Base-by-base conservation (phyloP, 768 basidiomycete species). In the Termitomyces heimii region DNA sequence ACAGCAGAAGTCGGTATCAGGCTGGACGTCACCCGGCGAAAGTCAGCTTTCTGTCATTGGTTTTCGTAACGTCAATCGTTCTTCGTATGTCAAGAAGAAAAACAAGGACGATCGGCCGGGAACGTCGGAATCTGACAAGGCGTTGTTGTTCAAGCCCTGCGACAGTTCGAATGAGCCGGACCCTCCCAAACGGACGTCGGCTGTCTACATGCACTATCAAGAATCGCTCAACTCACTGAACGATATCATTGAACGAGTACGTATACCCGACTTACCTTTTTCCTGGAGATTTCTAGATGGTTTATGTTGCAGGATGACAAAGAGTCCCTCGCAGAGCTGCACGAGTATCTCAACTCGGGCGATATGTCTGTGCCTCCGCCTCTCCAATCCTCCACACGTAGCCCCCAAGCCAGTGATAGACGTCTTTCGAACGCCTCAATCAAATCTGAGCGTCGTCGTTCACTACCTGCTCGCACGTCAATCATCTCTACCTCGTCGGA, bases 211-310 rank as follows among this genome's bases (percentile, higher is more conserved):
- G 61, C 88, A 92, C 60, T 92, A 90, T 64, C 85, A 89, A 56
- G 83, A 88, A 60, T 93, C 91, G 28, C 71, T 93, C 61, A 86
- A 86, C 60, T 92, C 91, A n/a, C 73, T 93, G 56, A 75, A 81
- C 56, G 88, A 90, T 65, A 91, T 93, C 58, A 75, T 93, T 35
- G 88, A 92, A 66, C 75, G 86, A 63, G 90, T 92, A 68, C 55
- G 85, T 76, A 26, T 39, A 32, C 54, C 12, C 20, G n/a, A 46
- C 12, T 2, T 28, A 8, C 44, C 12, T 31, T 39, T n/a, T 31
- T 9, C 48, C 43, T 43, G 47, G n/a, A 37, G 16, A 32, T 56
- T 32, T 47, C 34, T 55, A 12, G 48, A 26, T 1, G 9, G 8
- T 40, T 7, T 31, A 60, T 55, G 45, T 50, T 46, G 42, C 65